Evolutionary conservation across 2,329 filamentous ascomycete species (phyloP).

Genomic region (Dactylellina leptospora): DNA sequence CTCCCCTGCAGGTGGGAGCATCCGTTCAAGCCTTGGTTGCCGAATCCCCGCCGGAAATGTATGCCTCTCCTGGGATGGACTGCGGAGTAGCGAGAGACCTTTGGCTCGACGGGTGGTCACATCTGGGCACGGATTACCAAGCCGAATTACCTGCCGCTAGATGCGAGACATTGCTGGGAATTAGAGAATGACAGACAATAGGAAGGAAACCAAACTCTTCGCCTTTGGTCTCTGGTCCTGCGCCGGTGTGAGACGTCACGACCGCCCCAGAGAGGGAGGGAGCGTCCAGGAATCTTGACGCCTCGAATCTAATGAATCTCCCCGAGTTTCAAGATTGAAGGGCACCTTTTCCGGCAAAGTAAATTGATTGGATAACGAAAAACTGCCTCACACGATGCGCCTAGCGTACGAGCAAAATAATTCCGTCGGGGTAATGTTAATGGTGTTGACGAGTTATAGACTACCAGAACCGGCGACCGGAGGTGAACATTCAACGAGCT

Average conservation of each 20-base stretch:
- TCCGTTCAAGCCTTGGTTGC: conserved; percentile 47
- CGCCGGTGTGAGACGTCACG: conserved; percentile 32
- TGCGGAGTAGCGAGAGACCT: conserved; percentile 9
- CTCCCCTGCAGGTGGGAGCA: conserved; percentile 47
- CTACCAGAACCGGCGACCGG: conserved; percentile 37
- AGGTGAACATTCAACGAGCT: conserved; percentile 1
- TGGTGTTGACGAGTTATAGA: conserved; percentile 19
- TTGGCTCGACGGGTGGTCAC: background rate
- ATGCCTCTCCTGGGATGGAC: conserved; percentile 42
- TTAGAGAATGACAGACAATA: too few species aligned
- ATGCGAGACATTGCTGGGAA: too few species aligned
- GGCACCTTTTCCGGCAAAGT: background rate
- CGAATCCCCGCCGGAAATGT: conserved; percentile 47
- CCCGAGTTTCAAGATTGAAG: conserved; percentile 34
- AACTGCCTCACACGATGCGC: background rate
- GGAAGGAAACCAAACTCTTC: too few species aligned
- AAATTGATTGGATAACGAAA: conserved; percentile 1
- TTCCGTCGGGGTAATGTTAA: conserved; percentile 20
- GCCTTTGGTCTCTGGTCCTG: too few species aligned
- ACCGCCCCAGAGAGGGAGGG: conserved; percentile 15
- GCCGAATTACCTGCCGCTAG: too few species aligned
- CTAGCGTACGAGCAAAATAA: conserved; percentile 4
- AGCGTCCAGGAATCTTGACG: conserved; percentile 15
- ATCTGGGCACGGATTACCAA: too few species aligned
- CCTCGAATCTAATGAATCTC: conserved; percentile 5